These are phyloP conservation scores for Sporothrix schenckii DNA, from an alignment of 2,329 filamentous ascomycete genomes.

Conservation along the genomic window DNA sequence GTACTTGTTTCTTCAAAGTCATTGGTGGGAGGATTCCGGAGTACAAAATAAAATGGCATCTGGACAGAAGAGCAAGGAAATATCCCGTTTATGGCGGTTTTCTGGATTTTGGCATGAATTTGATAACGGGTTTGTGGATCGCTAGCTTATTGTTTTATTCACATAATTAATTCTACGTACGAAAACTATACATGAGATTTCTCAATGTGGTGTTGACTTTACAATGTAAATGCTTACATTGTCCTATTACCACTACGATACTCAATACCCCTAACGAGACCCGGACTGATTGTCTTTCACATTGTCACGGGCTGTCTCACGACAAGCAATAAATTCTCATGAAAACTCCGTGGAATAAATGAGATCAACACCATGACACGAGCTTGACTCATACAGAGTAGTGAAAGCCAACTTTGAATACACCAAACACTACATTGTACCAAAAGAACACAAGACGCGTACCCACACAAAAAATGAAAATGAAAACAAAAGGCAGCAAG, in stretches of 20 bases:
- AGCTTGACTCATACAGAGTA: not conserved
- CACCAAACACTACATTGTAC: no score
- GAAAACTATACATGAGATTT: not conserved
- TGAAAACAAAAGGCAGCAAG: not conserved
- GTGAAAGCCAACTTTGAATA: no score
- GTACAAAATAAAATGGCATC: not conserved
- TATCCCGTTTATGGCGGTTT: not conserved
- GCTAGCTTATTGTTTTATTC: conserved; percentile 8
- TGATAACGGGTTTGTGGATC: not conserved
- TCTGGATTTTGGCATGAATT: conserved; percentile 3
- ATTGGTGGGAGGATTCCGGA: not conserved
- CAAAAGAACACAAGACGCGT: no score
- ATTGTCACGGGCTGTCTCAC: no score
- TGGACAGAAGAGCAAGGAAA: not conserved
- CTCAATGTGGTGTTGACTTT: not conserved
- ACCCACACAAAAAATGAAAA: not conserved
- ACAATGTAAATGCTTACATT: no score
- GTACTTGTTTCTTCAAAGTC: conserved; percentile 2
- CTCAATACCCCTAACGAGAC: not conserved
- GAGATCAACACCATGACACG: not conserved
- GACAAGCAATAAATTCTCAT: not conserved
- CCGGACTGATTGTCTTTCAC: no score
- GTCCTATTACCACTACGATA: not conserved
- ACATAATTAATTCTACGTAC: not conserved
- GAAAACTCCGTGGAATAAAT: not conserved